phyloP scores from a whole-genome alignment of 1,139 yeast genomes.

The Blastobotrys illinoisensis region DNA sequence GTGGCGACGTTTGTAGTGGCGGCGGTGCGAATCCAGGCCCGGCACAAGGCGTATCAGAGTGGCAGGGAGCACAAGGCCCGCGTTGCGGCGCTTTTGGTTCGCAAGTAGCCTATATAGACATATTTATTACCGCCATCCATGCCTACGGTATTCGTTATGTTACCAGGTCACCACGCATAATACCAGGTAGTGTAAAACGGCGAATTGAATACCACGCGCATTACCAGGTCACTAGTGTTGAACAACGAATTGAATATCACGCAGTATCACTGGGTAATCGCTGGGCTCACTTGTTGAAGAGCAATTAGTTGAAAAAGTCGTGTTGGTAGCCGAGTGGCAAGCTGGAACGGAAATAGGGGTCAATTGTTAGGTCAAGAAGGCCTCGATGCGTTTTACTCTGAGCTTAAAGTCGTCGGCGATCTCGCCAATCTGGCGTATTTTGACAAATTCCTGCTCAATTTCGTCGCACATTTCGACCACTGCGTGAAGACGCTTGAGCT shows the following conservation, averaged over 20 bases:
- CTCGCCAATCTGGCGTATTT: conserved; percentile 56
- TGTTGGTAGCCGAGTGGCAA: too few species aligned
- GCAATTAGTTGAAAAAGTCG: too few species aligned
- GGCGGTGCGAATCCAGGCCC: conserved; percentile 44
- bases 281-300: too few species aligned
- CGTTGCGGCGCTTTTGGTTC: neutral
- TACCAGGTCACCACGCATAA: neutral
- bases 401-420: conserved; percentile 42
- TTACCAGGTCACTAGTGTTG: too few species aligned
- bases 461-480: conserved; percentile 48
- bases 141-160: too few species aligned
- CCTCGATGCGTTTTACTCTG: conserved; percentile 29
- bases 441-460: conserved; percentile 57
- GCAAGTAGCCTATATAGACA: neutral
- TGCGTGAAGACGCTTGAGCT: conserved; percentile 41
- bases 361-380: neutral
- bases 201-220: too few species aligned
- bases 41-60: conserved; percentile 22
- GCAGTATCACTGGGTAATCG: too few species aligned
- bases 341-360: too few species aligned
- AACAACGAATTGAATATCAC: too few species aligned
- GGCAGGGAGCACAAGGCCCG: neutral
- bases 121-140: neutral
- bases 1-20: conserved; percentile 55
- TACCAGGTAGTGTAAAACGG: neutral